Base-by-base conservation (phyloP, 1,284 basidiomycete species). In the Boletus mariae region DNA sequence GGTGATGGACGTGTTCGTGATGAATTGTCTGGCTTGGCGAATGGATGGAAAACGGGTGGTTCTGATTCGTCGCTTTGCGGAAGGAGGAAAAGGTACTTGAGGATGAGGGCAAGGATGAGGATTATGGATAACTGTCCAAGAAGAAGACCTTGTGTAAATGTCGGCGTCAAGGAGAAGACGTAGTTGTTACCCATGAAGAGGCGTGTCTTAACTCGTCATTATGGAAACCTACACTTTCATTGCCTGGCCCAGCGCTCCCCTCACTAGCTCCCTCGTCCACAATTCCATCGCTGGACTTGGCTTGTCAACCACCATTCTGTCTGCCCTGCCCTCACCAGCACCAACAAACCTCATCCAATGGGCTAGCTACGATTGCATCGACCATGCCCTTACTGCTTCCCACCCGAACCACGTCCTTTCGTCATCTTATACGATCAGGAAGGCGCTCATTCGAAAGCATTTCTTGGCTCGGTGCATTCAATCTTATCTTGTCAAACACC, bases 361-460 rank as follows among this genome's bases (percentile, higher is more conserved):
- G 88, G 81, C 85, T 12, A 80, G 84, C 11, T 96, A 96, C 73
- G 93, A 96, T 65, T 78, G 79, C 31, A 83, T 94, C 55, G 82
- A 90, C 57, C 92, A 94, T 59, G 81, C 84, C 61, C 76, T 86
- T 35, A 86, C 86, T 9, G 80, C 80, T 55, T 62, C 71, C 26
- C 59, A 73, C 26, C 75, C 76, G 17, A 57, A 70, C 45, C 61
- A 63, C 13, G 80, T 89, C 34, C 79, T 94, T 34, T 83, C 92
- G 1, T 95, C 90, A 8, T 89, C 87, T 44, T 97, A 96, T 66
- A 86, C 85, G 13, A 94, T 97, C 67, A 84, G 94, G 50, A 96
- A 98, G 69, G 88, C 90, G 26, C 79, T 99, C 43, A 99, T 98
- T 60, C 83, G 97, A 53, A 99, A 99, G 70, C 94, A 98, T 66